Conservation (phyloP, 148 eudicot species). For the Persicaria tinctoria region DNA sequence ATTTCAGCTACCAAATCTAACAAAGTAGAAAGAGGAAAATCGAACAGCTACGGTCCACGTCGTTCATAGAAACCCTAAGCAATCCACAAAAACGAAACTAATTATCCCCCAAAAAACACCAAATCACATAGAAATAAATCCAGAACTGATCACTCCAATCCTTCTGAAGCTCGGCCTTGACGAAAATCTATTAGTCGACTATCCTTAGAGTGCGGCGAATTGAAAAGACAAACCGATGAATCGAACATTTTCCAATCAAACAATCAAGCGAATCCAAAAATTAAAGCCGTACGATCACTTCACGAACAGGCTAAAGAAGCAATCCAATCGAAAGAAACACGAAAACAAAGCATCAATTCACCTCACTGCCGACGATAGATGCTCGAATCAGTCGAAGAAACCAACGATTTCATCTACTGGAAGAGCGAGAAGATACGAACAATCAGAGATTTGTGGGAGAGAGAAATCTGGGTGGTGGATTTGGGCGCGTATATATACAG, state of each 20-base stretch:
- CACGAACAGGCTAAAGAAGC: background rate
- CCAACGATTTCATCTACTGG: slow-evolving; percentile 3
- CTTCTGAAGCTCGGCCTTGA: background rate
- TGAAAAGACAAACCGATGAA: background rate
- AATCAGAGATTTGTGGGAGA: slow-evolving; percentile 7
- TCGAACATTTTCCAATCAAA: background rate
- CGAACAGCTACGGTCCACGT: background rate
- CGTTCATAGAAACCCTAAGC: slow-evolving; percentile 7
- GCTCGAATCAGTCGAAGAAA: slow-evolving; percentile 1
- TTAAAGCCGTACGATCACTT: slow-evolving; percentile 2
- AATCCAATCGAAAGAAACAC: background rate
- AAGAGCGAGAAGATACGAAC: background rate
- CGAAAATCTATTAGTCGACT: background rate
- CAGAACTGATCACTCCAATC: background rate
- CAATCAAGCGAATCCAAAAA: background rate
- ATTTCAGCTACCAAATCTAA: background rate
- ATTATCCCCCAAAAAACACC: background rate
- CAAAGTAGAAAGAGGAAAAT: background rate
- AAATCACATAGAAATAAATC: background rate
- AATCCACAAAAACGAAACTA: background rate
- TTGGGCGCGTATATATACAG: slow-evolving; percentile 5
- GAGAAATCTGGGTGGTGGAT: slow-evolving; percentile 1
- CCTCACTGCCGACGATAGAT: slow-evolving; percentile 5
- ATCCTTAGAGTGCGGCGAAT: background rate
- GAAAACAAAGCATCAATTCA: background rate